These are phyloP conservation scores for Phlebopus sp. DNA, from an alignment of 1,284 basidiomycete genomes.

Conservation along the genomic window DNA sequence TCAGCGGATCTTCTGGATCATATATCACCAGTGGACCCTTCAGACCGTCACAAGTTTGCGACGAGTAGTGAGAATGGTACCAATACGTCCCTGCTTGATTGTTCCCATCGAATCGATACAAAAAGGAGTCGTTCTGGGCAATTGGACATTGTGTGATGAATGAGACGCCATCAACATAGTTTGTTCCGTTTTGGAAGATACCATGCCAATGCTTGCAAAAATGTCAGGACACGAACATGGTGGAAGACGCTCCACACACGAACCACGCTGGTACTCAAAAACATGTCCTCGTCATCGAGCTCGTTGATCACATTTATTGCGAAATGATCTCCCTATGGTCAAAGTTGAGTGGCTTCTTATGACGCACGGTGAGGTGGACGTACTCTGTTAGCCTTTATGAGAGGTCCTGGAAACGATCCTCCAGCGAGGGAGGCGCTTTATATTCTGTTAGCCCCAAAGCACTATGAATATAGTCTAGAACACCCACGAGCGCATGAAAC, in stretches of 20 bases:
- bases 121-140: slow-evolving; percentile 35
- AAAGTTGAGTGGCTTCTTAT: slow-evolving; percentile 35
- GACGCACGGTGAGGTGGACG: not conserved
- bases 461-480: not conserved
- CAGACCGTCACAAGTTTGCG: slow-evolving; percentile 32
- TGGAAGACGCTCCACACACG: slow-evolving; percentile 9
- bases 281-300: slow-evolving; percentile 30
- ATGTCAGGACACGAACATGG: slow-evolving; percentile 23
- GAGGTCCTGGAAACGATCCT: slow-evolving; percentile 37
- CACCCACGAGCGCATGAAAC: slow-evolving; percentile 36
- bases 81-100: slow-evolving; percentile 41
- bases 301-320: slow-evolving; percentile 28
- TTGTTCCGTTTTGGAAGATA: slow-evolving; percentile 28
- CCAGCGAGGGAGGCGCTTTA: slow-evolving; percentile 25
- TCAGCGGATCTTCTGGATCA: slow-evolving; percentile 35
- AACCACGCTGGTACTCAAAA: slow-evolving; percentile 32
- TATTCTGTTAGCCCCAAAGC: slow-evolving; percentile 1
- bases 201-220: slow-evolving; percentile 38
- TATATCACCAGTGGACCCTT: slow-evolving; percentile 32
- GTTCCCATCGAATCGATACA: slow-evolving; percentile 32
- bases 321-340: slow-evolving; percentile 29
- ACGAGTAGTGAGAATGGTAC: slow-evolving; percentile 36
- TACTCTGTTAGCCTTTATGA: slow-evolving; percentile 34
- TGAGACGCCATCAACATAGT: slow-evolving; percentile 23
- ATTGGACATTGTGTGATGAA: slow-evolving; percentile 49